Evolutionary conservation across 2,329 filamentous ascomycete genomes (phyloP).

Genomic region (Arthrinium puccinioides): DNA sequence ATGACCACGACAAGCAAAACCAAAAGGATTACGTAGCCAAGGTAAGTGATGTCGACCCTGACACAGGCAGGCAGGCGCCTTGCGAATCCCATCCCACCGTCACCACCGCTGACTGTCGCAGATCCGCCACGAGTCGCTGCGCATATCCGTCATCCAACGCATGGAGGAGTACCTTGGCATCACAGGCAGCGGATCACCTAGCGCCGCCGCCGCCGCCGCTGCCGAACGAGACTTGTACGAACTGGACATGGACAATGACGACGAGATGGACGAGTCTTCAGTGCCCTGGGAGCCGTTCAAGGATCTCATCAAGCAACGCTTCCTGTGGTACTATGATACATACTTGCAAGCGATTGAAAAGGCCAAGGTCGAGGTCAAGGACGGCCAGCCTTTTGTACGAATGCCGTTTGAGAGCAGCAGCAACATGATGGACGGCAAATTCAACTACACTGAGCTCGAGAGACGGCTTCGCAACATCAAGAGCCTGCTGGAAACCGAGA

Average conservation of each 20-base stretch:
- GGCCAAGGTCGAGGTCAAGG: slow-evolving; percentile 55
- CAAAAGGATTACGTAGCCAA: slow-evolving; percentile 74
- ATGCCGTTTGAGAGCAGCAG: slow-evolving; percentile 79
- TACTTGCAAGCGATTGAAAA: slow-evolving; percentile 68
- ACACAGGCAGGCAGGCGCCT: too few relatives aligned
- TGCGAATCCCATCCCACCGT: neutral
- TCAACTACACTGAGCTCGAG: slow-evolving; percentile 71
- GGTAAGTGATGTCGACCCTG: slow-evolving; percentile 47
- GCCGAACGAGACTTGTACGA: slow-evolving; percentile 32
- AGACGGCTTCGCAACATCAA: slow-evolving; percentile 63
- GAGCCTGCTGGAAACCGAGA: slow-evolving; percentile 64
- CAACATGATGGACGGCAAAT: slow-evolving; percentile 82
- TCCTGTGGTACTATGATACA: slow-evolving; percentile 92
- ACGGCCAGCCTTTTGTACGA: slow-evolving; percentile 57
- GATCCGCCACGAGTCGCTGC: slow-evolving; percentile 86
- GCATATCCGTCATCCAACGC: slow-evolving; percentile 78
- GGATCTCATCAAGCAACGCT: slow-evolving; percentile 83
- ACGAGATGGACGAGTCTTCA: slow-evolving; percentile 38
- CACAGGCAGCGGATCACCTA: slow-evolving; percentile 38
- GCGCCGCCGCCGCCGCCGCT: slow-evolving; percentile 22
- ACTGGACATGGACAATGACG: slow-evolving; percentile 40
- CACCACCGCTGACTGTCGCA: slow-evolving; percentile 24
- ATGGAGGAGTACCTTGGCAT: slow-evolving; percentile 74
- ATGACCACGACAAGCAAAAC: slow-evolving; percentile 60
- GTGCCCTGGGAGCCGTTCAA: slow-evolving; percentile 77